Evolutionary conservation across 2,329 filamentous ascomycete genomes (phyloP).

Genomic region (Ceratocystis ficicola): DNA sequence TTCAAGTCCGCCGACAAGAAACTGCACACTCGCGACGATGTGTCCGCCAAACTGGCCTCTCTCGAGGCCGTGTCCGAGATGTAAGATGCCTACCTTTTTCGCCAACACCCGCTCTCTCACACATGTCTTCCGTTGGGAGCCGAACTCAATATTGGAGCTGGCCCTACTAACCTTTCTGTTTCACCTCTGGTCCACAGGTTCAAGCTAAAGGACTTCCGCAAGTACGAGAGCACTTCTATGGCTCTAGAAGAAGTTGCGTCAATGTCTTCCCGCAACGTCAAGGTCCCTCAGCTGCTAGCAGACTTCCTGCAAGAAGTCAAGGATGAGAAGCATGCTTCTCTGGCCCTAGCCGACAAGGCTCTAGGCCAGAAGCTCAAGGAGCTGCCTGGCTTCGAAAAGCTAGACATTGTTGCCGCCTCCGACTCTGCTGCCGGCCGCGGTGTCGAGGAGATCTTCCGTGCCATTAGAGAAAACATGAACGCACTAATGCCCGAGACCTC

Average conservation of each 20-base stretch:
- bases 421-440: conserved; percentile 55
- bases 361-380: conserved; percentile 86
- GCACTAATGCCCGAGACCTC: conserved; percentile 79
- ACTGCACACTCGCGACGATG: conserved; percentile 75
- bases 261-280: conserved; percentile 63
- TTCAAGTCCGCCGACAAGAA: conserved; percentile 99
- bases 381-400: conserved; percentile 75
- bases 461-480: conserved; percentile 80
- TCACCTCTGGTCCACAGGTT: conserved; percentile 41
- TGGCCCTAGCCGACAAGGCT: conserved; percentile 89
- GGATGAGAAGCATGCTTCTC: conserved; percentile 91
- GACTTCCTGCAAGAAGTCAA: conserved; percentile 79
- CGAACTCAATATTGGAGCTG: background rate
- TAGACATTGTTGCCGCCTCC: conserved; percentile 64
- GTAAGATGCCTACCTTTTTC: conserved; percentile 40
- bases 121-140: background rate
- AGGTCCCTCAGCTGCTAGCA: conserved; percentile 78
- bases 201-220: conserved; percentile 93
- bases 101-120: conserved; percentile 5
- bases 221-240: conserved; percentile 86
- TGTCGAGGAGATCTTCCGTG: conserved; percentile 74
- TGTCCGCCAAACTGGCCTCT: conserved; percentile 60
- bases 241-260: conserved; percentile 84
- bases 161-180: conserved; percentile 20
- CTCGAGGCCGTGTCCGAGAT: conserved; percentile 77